phyloP scores from a whole-genome alignment of 1,139 yeast genomes.

The Insectozyma bohioensis region DNA sequence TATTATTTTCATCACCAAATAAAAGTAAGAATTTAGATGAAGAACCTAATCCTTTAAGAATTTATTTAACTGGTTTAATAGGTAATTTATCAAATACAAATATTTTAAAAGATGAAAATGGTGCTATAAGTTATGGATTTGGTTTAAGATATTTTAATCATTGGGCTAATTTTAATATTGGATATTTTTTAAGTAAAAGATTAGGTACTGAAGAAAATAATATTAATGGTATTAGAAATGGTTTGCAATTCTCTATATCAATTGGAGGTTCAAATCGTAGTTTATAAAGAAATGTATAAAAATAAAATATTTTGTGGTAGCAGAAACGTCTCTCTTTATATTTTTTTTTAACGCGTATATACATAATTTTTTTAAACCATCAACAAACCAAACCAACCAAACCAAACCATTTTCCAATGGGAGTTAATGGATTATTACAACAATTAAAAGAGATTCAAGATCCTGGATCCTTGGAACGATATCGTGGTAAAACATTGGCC shows the following conservation, averaged over 20 bases:
- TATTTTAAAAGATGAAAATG: constrained; percentile 22
- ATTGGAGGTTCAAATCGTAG: constrained; percentile 41
- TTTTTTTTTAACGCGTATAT: not conserved
- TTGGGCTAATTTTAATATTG: constrained; percentile 49
- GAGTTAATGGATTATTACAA: constrained; percentile 76
- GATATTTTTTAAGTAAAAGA: constrained; percentile 42
- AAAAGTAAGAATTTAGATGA: constrained; percentile 14
- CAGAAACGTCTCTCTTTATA: too few relatives aligned
- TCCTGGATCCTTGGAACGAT: constrained; percentile 54
- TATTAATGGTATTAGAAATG: constrained; percentile 39
- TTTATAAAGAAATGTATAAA: too few relatives aligned
- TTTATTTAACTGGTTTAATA: constrained; percentile 36
- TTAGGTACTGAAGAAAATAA: constrained; percentile 17
- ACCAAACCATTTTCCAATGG: constrained; percentile 47
- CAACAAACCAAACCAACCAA: too few relatives aligned
- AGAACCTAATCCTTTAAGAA: constrained; percentile 42
- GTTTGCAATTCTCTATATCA: constrained; percentile 48
- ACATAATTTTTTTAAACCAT: too few relatives aligned
- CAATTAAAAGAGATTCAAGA: constrained; percentile 72
- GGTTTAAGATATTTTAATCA: constrained; percentile 44
- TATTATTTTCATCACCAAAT: constrained; percentile 18
- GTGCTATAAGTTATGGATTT: constrained; percentile 39
- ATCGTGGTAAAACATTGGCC: constrained; percentile 77
- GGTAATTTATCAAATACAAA: constrained; percentile 28
- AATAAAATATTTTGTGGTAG: too few relatives aligned